phyloP scores from a whole-genome alignment of 1,284 basidiomycete genomes.

The Puccinia polysora region DNA sequence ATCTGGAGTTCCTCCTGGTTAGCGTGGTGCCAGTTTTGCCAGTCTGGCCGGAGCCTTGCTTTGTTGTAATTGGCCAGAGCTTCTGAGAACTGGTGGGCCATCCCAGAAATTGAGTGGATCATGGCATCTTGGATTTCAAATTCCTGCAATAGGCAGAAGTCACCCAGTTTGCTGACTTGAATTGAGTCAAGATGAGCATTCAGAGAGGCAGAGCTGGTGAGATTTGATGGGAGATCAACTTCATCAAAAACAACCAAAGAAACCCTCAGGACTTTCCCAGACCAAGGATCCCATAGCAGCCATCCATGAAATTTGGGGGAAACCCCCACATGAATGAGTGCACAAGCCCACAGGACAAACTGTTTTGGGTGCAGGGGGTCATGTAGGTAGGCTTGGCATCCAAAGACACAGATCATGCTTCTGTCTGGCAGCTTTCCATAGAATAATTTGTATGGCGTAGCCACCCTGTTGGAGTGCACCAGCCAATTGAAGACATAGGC shows the following conservation, averaged over 20 bases:
- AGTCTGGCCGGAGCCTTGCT: not conserved
- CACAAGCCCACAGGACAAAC: not conserved
- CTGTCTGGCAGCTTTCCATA: not conserved
- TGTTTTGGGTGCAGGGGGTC: not conserved
- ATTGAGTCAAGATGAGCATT: not conserved
- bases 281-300: not conserved
- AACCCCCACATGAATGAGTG: not conserved
- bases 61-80: not conserved
- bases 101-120: not conserved
- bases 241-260: constrained; percentile 7
- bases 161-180: not conserved
- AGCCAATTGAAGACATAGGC: constrained; percentile 4
- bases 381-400: constrained; percentile 8
- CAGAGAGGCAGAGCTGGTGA: not conserved
- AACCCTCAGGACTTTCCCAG: not conserved
- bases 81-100: not conserved
- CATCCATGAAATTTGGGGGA: not conserved
- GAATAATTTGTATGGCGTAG: constrained; percentile 1
- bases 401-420: not conserved
- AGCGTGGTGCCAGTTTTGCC: not conserved
- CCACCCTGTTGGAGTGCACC: not conserved
- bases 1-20: not conserved
- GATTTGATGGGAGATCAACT: not conserved
- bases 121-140: not conserved
- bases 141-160: not conserved